Evolutionary conservation across 352 stramenopile genomes (phyloP).

Genomic region (Pythium grandisporangium): DNA sequence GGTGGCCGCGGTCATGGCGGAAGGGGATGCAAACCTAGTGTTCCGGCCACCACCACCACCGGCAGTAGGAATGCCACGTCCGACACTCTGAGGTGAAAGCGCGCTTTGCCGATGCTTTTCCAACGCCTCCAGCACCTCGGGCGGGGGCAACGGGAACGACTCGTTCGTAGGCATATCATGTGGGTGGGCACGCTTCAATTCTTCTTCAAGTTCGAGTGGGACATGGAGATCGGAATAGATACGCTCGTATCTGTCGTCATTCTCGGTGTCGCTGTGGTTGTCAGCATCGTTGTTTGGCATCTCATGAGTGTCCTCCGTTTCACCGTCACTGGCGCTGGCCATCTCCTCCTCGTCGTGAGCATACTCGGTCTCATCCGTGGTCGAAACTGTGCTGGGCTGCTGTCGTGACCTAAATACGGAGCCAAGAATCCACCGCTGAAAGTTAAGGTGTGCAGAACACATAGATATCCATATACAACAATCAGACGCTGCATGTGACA

Average conservation of each 20-base stretch:
- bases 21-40: constrained; percentile 11
- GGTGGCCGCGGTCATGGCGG: not conserved
- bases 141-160: constrained; percentile 7
- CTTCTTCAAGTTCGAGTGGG: constrained; percentile 13
- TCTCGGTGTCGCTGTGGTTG: too few relatives aligned
- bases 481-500: not conserved
- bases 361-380: not conserved
- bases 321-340: constrained; percentile 8
- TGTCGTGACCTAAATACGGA: constrained; percentile 10
- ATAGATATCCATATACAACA: too few relatives aligned
- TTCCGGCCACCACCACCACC: too few relatives aligned
- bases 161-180: constrained; percentile 1
- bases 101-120: constrained; percentile 6
- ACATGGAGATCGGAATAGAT: constrained; percentile 10
- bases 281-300: too few relatives aligned
- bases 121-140: constrained; percentile 12
- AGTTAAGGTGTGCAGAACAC: too few relatives aligned
- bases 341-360: constrained; percentile 5
- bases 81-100: not conserved
- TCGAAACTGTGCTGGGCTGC: not conserved
- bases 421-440: constrained; percentile 15
- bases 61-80: too few relatives aligned
- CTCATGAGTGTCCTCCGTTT: not conserved
- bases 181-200: constrained; percentile 7
- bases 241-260: too few relatives aligned